phyloP scores from a whole-genome alignment of 2,329 filamentous ascomycete genomes.

The Orbilia javanica region DNA sequence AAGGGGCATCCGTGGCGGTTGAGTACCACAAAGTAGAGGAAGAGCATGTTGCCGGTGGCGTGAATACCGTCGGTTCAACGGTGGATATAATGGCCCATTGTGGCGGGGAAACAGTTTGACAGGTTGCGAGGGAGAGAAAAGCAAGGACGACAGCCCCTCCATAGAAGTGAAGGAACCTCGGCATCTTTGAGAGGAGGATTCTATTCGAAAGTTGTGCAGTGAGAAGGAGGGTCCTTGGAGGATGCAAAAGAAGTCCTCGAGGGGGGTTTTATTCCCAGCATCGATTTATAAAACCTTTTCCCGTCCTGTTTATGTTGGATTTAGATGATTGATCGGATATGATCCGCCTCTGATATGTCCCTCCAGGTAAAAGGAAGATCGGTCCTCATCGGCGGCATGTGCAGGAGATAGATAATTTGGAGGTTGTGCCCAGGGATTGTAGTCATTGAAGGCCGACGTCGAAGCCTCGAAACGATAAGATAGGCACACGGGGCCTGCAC shows the following conservation, averaged over 20 bases:
- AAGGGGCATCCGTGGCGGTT: neutral
- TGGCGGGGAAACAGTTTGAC: neutral
- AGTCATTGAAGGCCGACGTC: too few relatives aligned
- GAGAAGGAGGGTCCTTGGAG: neutral
- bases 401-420: too few relatives aligned
- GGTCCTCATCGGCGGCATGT: too few relatives aligned
- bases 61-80: neutral
- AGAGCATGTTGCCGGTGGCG: neutral
- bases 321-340: neutral
- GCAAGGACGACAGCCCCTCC: neutral
- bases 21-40: neutral
- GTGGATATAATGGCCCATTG: neutral
- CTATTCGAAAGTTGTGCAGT: too few relatives aligned
- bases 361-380: neutral
- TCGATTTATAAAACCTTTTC: neutral
- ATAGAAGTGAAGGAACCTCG: neutral
- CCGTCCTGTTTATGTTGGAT: neutral
- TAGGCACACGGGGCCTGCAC: too few relatives aligned
- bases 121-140: neutral
- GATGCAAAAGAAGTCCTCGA: neutral
- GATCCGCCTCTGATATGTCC: neutral
- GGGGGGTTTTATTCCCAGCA: neutral
- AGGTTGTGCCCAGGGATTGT: too few relatives aligned
- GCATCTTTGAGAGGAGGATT: neutral
- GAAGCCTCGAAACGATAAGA: too few relatives aligned